These are phyloP conservation scores for Chrysoporthe deuterocubensis DNA, from an alignment of 2,329 filamentous ascomycete genomes.

Conservation along the genomic window DNA sequence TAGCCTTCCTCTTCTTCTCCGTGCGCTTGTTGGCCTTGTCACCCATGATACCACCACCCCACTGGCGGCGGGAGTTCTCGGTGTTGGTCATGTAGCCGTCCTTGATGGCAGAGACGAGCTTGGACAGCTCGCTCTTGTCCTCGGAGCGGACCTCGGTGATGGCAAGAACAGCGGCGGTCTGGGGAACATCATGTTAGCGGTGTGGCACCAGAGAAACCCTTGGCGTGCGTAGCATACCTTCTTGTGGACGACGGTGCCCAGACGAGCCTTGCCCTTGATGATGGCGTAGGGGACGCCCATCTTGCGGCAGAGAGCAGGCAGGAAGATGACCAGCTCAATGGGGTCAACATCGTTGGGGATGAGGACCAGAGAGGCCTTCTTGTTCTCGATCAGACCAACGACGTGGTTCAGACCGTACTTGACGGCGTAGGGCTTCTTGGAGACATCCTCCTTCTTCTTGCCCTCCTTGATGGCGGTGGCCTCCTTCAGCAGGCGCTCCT, in stretches of 20 bases:
- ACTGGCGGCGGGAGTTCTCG: constrained; percentile 88
- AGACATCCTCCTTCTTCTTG: constrained; percentile 99
- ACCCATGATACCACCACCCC: constrained; percentile 99
- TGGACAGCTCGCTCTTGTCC: constrained; percentile 98
- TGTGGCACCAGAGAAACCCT: not conserved
- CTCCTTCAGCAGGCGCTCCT: constrained; percentile 98
- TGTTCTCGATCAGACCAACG: constrained; percentile 96
- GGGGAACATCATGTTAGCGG: constrained; percentile 27
- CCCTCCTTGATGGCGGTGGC: constrained; percentile 96
- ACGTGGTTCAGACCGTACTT: constrained; percentile 99
- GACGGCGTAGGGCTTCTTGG: constrained; percentile 99
- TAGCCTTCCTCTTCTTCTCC: constrained; percentile 90
- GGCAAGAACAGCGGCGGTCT: constrained; percentile 95
- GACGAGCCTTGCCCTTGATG: constrained; percentile 99
- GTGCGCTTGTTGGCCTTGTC: constrained; percentile 82
- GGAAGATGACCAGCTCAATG: constrained; percentile 99
- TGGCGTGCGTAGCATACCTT: constrained; percentile 64
- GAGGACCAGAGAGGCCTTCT: constrained; percentile 97
- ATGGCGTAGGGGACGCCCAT: constrained; percentile 99
- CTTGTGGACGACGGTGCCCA: constrained; percentile 99
- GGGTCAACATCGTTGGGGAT: constrained; percentile 99
- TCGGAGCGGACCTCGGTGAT: constrained; percentile 95
- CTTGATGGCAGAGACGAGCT: constrained; percentile 96
- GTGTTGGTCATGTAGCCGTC: constrained; percentile 97
- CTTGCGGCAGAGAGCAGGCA: constrained; percentile 99